A percentile compares a stretch with the other conserved stretches of the same genome.
These are phyloP conservation scores for Podospora fimiseda DNA, from an alignment of 495 filamentous ascomycete species.

Conservation along the genomic window DNA sequence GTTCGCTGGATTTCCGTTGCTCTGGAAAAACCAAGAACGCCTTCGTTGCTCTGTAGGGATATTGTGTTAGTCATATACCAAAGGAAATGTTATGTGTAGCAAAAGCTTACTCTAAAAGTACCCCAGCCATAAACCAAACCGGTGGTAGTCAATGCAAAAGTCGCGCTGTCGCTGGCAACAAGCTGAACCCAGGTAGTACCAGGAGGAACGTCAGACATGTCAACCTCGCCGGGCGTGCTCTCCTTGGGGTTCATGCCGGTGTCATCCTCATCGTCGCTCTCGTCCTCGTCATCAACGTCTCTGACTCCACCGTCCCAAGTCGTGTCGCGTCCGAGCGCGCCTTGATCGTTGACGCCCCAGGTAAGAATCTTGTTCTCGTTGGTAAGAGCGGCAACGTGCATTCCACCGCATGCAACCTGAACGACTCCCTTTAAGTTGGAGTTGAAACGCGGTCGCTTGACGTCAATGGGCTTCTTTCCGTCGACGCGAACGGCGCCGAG, in stretches of 20 bases:
- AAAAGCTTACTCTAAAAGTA: constrained; percentile 53
- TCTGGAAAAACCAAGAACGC: constrained; percentile 62
- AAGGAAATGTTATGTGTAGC: constrained; percentile 7
- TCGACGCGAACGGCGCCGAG: constrained; percentile 38
- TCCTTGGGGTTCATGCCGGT: constrained; percentile 54
- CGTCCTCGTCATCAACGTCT: constrained; percentile 52
- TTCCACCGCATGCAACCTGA: constrained; percentile 56
- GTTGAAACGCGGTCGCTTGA: constrained; percentile 51
- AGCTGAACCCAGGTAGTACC: constrained; percentile 53
- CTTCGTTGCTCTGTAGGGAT: constrained; percentile 43
- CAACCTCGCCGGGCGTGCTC: constrained; percentile 50
- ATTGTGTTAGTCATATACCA: constrained; percentile 15
- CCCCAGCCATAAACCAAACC: constrained; percentile 65
- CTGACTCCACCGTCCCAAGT: constrained; percentile 49
- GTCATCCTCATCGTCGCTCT: constrained; percentile 33
- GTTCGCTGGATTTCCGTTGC: constrained; percentile 26
- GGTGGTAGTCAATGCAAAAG: constrained; percentile 58
- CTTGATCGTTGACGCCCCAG: constrained; percentile 66
- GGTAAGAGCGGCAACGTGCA: constrained; percentile 59
- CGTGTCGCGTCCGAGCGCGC: constrained; percentile 59
- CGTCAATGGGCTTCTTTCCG: constrained; percentile 49
- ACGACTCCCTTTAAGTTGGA: constrained; percentile 52
- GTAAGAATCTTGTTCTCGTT: constrained; percentile 59
- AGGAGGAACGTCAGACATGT: constrained; percentile 38
- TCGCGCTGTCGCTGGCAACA: constrained; percentile 56